Evolutionary conservation across 495 filamentous ascomycete genomes (phyloP), one percentile per base, ranked within the genome.

Genomic region (Lasiosphaeris hirsuta): DNA sequence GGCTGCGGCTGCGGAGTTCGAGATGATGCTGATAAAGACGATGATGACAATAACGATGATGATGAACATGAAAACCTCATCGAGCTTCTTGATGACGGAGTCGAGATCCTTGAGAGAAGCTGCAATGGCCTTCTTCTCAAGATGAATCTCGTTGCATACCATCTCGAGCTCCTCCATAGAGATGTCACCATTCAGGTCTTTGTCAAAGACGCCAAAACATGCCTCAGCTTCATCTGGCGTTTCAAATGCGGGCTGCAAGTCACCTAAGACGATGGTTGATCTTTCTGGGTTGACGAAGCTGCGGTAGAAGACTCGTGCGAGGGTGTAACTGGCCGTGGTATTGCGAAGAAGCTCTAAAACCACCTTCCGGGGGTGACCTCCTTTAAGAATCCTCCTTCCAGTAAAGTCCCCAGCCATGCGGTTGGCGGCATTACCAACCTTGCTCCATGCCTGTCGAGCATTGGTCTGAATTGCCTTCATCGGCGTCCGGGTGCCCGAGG

Each of bases 401-500:
- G 92, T 96, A 63, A 98, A 93, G 69, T 98, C 93, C 10, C 91
- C 92, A n/a, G 92, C 93, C 44, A 97, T 85, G 46, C 90, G 92
- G 10, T 86, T 91, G 9, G 92, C 90, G 8, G 92, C 81, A 66
- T 93, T 88, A n/a, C 92, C 90, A 57, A 96, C 86, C 67, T 85
- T 92, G 62, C 80, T 85, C 64, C 90, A 80, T 0, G 82, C 89
- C 23, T 86, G 83, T 39, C 84, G 84, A 14, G 91, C 90, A 57
- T 84, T 86, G 59, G 83, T 81, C 39, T 86, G 82, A 2, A 95
- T 72, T 37, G 85, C 76, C 7, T 81, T 82, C 73, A 90, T 67
- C 0, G 94, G 93, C 2, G 90, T 96, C 49, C 83, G 80, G 3
- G 76, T 74, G 13, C 90, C 91, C 15, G 82, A 81, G 0, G 66